Base-by-base conservation (phyloP, 2,329 filamentous ascomycete species). In the Pleurostoma richardsiae region DNA sequence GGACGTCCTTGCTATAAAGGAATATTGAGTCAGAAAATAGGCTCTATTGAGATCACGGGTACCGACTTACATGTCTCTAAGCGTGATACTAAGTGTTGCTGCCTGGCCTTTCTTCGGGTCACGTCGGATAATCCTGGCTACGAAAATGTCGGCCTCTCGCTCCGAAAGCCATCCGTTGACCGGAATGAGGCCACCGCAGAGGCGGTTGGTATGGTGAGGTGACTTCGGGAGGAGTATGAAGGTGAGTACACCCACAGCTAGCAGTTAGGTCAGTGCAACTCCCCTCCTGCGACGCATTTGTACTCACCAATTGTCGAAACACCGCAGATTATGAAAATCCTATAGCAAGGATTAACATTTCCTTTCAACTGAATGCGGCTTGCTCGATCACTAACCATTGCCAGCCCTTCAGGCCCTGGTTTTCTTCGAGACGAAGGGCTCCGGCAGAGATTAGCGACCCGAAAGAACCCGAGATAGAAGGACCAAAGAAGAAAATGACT, bases 401-500 rank as follows among this genome's bases (percentile, higher is more conserved):
- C 43, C 43, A 45, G 6, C 30, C 43, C 29, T 39, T 42, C n/a
- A 45, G 28, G 26, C 38, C 29, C 36, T 19, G 10, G 3, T 26
- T 39, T 10, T 45, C 53, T 30, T 51, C 49, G 10, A 55, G 49
- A 4, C 44, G 40, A 31, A 55, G 36, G 4, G 53, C 52, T 10
- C 53, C 52, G 19, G 53, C 53, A 7, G 49, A 54, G 6, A 55
- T 54, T 3, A 55, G 39, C n/a, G 53, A 55, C 6, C 53, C 53
- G 26, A 55, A 55, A 11, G 53, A 45, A 4, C 48, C 52, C 4
- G 53, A 52, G 27, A 54, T 47, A 1, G 53, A 54, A 0, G 52
- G 52, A 7, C 74, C 74, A 39, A 79, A 74, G 55, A 77, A 79
- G 48, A 78, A 72, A 0, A 77, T 54, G 2, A 74, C 71, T 5